phyloP scores from a whole-genome alignment of 345 rosid species.

The Durio zibethinus region DNA sequence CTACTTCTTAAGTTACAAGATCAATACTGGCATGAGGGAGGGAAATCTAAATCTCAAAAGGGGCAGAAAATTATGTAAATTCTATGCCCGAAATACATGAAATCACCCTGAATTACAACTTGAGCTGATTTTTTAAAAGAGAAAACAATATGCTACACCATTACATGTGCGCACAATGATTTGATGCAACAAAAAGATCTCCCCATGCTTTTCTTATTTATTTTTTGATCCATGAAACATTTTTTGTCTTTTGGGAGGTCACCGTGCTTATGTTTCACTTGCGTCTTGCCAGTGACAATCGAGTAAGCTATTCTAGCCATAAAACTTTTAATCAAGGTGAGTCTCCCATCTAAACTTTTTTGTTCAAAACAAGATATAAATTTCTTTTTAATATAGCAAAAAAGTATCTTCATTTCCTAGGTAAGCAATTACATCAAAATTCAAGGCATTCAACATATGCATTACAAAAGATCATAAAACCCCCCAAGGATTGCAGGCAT shows the following conservation, averaged over 20 bases:
- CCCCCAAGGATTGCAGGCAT: not conserved
- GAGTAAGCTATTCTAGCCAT: not conserved
- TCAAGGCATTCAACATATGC: not conserved
- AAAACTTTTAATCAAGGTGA: not conserved
- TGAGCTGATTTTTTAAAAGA: not conserved
- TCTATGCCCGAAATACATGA: not conserved
- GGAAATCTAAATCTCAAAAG: not conserved
- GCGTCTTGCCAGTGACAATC: not conserved
- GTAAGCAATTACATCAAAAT: not conserved
- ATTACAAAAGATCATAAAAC: not conserved
- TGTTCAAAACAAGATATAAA: not conserved
- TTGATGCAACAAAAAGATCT: constrained; percentile 1
- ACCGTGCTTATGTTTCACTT: not conserved
- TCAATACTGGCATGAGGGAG: not conserved
- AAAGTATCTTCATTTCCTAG: not conserved
- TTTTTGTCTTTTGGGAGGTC: not conserved
- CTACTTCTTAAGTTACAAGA: not conserved
- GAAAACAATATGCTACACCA: not conserved
- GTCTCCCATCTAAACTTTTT: not conserved
- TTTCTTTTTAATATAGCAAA: not conserved
- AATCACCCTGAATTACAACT: not conserved
- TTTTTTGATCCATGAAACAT: not conserved
- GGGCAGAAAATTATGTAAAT: not conserved
- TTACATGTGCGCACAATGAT: not conserved
- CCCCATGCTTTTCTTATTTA: not conserved